Conservation (phyloP, 2,329 filamentous ascomycete genomes). For the Akanthomyces lecanii region DNA sequence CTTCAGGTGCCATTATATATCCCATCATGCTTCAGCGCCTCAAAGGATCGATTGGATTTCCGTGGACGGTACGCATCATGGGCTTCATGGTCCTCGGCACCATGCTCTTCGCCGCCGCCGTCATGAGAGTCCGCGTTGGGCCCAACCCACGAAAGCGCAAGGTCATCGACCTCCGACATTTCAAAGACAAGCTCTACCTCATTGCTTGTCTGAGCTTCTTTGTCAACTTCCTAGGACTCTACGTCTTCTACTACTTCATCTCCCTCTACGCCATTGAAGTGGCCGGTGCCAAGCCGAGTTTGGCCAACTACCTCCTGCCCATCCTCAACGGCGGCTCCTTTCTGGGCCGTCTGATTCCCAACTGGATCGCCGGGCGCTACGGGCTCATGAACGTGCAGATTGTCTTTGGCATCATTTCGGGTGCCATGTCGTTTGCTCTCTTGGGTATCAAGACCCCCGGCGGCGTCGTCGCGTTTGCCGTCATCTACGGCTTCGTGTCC, state of each 20-base stretch:
- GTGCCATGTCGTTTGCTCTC: slow-evolving; percentile 15
- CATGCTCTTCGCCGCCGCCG: slow-evolving; percentile 43
- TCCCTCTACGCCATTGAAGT: neutral
- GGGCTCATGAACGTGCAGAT: slow-evolving; percentile 19
- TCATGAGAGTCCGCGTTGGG: slow-evolving; percentile 49
- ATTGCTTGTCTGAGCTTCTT: slow-evolving; percentile 6
- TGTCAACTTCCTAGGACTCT: slow-evolving; percentile 6
- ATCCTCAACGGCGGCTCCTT: slow-evolving; percentile 21
- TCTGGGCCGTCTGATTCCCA: slow-evolving; percentile 19
- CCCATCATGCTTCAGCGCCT: slow-evolving; percentile 44
- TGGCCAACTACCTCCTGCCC: slow-evolving; percentile 19
- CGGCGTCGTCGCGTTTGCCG: slow-evolving; percentile 17
- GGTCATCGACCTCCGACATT: neutral
- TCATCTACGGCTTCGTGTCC: slow-evolving; percentile 21
- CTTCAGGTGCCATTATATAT: slow-evolving; percentile 54
- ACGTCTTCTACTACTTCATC: slow-evolving; percentile 10
- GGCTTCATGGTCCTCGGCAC: slow-evolving; percentile 46
- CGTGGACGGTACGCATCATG: slow-evolving; percentile 45
- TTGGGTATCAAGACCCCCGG: slow-evolving; percentile 12
- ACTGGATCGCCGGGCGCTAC: slow-evolving; percentile 19
- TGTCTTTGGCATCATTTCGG: slow-evolving; percentile 17
- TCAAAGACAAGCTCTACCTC: slow-evolving; percentile 7
- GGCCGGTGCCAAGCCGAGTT: slow-evolving; percentile 10
- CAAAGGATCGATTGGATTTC: slow-evolving; percentile 42
- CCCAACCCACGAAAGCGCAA: neutral